Evolutionary conservation across 2,329 filamentous ascomycete genomes (phyloP).

Genomic region (Periconia sp.): DNA sequence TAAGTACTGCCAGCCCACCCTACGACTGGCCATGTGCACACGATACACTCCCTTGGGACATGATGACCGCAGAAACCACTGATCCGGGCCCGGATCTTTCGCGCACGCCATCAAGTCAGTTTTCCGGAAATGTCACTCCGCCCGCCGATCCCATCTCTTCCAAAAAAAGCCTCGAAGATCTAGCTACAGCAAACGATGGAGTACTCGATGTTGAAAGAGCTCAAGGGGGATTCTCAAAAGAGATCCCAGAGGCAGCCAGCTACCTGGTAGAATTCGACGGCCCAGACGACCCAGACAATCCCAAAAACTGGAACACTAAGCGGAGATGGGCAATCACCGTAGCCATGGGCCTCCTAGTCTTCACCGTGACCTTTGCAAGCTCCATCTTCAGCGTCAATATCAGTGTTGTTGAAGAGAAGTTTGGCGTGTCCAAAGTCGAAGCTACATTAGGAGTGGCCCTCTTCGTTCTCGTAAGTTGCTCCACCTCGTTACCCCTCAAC

Average conservation of each 20-base stretch:
- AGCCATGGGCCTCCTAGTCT: conserved; percentile 59
- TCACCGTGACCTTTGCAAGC: conserved; percentile 55
- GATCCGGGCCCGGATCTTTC: too few relatives aligned
- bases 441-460: conserved; percentile 57
- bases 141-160: neutral
- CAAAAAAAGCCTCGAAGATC: neutral
- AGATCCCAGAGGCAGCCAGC: conserved; percentile 18
- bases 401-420: conserved; percentile 57
- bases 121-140: neutral
- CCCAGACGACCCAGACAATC: conserved; percentile 71
- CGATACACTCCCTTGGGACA: too few relatives aligned
- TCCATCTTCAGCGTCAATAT: conserved; percentile 67
- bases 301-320: conserved; percentile 71
- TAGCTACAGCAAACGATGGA: neutral
- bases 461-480: conserved; percentile 49
- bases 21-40: too few relatives aligned
- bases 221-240: neutral
- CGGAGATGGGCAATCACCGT: conserved; percentile 74
- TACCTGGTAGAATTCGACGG: conserved; percentile 76
- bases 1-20: too few relatives aligned
- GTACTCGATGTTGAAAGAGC: neutral
- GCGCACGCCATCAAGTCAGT: neutral
- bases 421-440: conserved; percentile 53
- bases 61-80: too few relatives aligned
- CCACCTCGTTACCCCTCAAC: neutral